These are phyloP conservation scores for Acanthamoeba lenticulata DNA, from an alignment of 208 protist species.

Conservation along the genomic window DNA sequence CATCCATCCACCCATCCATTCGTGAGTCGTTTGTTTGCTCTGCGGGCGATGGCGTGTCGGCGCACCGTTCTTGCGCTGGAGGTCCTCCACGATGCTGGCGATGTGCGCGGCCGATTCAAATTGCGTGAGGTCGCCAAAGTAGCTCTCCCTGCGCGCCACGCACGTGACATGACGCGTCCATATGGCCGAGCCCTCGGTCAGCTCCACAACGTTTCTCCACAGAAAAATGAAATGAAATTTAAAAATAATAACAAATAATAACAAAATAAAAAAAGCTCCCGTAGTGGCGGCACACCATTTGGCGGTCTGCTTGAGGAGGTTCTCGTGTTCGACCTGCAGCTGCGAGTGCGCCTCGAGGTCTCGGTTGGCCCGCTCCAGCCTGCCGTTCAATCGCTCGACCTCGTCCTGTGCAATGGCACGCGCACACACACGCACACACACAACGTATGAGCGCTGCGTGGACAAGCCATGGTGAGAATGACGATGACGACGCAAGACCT, in stretches of 20 bases:
- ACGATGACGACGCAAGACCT: not conserved
- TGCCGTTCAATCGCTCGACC: not conserved
- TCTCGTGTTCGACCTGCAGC: not conserved
- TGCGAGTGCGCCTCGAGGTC: not conserved
- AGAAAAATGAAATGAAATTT: not conserved
- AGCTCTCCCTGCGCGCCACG: conserved; percentile 45
- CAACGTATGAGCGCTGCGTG: too few relatives aligned
- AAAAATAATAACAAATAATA: too few relatives aligned
- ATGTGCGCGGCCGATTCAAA: conserved; percentile 16
- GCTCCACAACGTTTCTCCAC: not conserved
- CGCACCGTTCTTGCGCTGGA: not conserved
- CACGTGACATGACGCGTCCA: not conserved
- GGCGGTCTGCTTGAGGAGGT: conserved; percentile 8
- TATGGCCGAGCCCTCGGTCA: not conserved
- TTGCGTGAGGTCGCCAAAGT: conserved; percentile 18
- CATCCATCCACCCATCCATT: not conserved
- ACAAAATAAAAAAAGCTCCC: too few relatives aligned
- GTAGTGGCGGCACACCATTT: not conserved
- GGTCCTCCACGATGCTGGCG: not conserved
- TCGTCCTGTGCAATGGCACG: not conserved
- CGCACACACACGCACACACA: too few relatives aligned
- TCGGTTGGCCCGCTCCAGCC: not conserved
- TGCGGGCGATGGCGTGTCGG: not conserved
- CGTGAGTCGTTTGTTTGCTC: not conserved
- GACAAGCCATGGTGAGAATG: not conserved